Conservation (phyloP, 371 early-diverging fungal species). For the Fennellomyces sp. region DNA sequence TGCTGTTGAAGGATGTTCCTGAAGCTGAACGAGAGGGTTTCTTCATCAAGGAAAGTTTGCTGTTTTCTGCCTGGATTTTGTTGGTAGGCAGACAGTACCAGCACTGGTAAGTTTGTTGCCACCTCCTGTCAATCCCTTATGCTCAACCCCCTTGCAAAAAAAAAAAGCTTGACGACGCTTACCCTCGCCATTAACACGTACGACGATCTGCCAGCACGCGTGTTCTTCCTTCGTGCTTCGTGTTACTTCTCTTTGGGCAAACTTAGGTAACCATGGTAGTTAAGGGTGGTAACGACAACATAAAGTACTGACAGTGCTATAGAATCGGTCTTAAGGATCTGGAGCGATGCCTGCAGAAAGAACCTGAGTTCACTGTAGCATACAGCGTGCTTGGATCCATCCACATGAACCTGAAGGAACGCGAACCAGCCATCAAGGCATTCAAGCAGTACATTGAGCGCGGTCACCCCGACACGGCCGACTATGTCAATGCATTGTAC, state of each 20-base stretch:
- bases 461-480: constrained; percentile 62
- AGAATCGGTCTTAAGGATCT: constrained; percentile 64
- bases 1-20: constrained; percentile 48
- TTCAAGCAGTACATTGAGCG: constrained; percentile 57
- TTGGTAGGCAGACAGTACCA: constrained; percentile 65
- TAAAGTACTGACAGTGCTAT: not conserved
- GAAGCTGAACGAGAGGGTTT: constrained; percentile 54
- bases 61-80: constrained; percentile 64
- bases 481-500: constrained; percentile 60
- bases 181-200: constrained; percentile 64
- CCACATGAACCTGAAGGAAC: constrained; percentile 56
- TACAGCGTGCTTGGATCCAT: constrained; percentile 64
- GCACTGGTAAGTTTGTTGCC: constrained; percentile 50
- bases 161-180: constrained; percentile 57
- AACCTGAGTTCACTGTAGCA: constrained; percentile 55
- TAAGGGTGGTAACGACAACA: not conserved
- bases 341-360: constrained; percentile 52
- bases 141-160: not conserved
- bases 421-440: constrained; percentile 56
- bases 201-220: constrained; percentile 58
- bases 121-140: not conserved
- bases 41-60: constrained; percentile 49
- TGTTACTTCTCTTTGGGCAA: constrained; percentile 62
- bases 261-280: constrained; percentile 36
- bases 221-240: constrained; percentile 63